Evolutionary conservation across 768 basidiomycete genomes (phyloP).

Genomic region (Daedalea quercina): DNA sequence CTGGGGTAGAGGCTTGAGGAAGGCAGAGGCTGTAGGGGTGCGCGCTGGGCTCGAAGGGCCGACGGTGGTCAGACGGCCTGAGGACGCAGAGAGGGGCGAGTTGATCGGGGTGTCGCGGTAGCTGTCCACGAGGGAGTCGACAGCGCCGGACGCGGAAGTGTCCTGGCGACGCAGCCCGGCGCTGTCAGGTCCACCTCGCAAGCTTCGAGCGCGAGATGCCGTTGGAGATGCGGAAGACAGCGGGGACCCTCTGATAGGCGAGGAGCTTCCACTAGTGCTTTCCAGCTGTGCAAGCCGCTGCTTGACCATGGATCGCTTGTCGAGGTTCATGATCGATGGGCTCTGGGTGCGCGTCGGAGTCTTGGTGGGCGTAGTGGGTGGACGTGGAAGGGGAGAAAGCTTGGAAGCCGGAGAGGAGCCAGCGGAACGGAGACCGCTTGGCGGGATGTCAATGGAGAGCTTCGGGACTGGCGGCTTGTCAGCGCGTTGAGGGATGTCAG

Average conservation of each 20-base stretch:
- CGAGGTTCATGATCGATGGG: constrained; percentile 58
- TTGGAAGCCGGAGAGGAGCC: background rate
- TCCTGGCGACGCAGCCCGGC: constrained; percentile 4
- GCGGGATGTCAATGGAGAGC: constrained; percentile 1
- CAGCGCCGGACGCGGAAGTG: constrained; percentile 1
- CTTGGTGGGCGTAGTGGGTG: constrained; percentile 12
- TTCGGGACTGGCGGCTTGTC: constrained; percentile 24
- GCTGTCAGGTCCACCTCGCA: constrained; percentile 1
- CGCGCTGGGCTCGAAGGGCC: background rate
- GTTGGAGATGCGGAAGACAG: constrained; percentile 12
- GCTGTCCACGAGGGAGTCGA: constrained; percentile 6
- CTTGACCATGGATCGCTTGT: constrained; percentile 55
- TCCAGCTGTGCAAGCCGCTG: constrained; percentile 61
- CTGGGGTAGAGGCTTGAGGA: background rate
- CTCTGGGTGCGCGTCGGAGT: constrained; percentile 32
- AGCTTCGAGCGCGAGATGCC: constrained; percentile 5
- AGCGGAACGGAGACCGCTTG: background rate
- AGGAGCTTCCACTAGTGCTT: constrained; percentile 15
- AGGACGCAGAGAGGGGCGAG: constrained; percentile 7
- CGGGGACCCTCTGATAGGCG: constrained; percentile 7
- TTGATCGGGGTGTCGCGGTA: background rate
- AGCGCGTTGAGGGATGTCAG: constrained; percentile 2
- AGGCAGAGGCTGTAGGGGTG: background rate
- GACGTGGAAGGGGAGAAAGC: constrained; percentile 12
- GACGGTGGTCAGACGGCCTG: constrained; percentile 8